Evolutionary conservation across 1,284 basidiomycete species (phyloP), one percentile per base, ranked within the genome.

Genomic region (Pterulicium gracile): DNA sequence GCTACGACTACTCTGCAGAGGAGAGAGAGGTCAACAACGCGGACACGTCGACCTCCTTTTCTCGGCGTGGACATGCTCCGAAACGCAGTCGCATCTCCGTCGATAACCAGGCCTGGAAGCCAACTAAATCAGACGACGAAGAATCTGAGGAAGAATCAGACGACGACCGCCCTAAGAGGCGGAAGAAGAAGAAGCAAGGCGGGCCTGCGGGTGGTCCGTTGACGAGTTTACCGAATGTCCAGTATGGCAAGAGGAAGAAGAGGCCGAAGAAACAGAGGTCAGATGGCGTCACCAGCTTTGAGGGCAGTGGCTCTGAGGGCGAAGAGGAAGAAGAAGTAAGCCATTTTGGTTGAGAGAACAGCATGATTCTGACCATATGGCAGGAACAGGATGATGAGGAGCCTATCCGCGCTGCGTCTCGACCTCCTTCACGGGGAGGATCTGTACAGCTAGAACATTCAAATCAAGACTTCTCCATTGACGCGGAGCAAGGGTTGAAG

Each of bases 71-170:
- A 68, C 61, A 54, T 48, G 58, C 59, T 3, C 67, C 70, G 47
- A 73, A 69, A 56, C 73, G 77, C 23, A 72, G 70, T 51, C 73
- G 77, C 22, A 84, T 88, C 50, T 81, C 83, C 0, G 56, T 64
- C 27, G 86, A 88, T 58, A 86, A 88, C 61, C 84, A 82, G 57
- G 84, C 85, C 0, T 89, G 88, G 56, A 73, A 74, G 46, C 87
- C 86, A 15, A 62, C 75, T 0, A 57, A 58, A 48, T 81, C 79
- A 3, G 80, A 81, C 50, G 51, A 72, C 24, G 80, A 84, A 35
- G 71, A 72, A 44, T 72, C 70, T 0, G 79, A 82, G 35, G 79
- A 79, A 21, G 77, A 83, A 41, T 59, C 65, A 22, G 69, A 70
- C 10, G 76, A 75, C 24, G 77, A 75, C 44, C 78, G 65, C 15